A percentile compares a stretch with the other conserved stretches of the same genome.
These are phyloP conservation scores for Fusarium albosuccineum DNA, from an alignment of 2,329 filamentous ascomycete species.

Conservation along the genomic window DNA sequence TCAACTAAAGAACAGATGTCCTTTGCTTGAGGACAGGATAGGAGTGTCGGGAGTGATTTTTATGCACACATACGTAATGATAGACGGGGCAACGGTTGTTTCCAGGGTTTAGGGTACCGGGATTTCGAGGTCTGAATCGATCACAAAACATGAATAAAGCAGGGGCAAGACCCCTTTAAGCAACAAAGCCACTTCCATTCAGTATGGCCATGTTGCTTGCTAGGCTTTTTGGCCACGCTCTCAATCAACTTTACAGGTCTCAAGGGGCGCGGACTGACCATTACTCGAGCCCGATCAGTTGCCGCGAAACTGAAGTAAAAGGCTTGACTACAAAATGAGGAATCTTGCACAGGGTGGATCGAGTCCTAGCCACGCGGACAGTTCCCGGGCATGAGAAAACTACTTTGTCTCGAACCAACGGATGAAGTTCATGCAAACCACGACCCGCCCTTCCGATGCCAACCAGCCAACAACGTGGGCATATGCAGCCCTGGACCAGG, in stretches of 20 bases:
- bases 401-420: conserved; percentile 11
- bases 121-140: conserved; percentile 44
- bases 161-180: conserved; percentile 30
- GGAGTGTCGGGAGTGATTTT: conserved; percentile 38
- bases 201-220: neutral
- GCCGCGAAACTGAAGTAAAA: neutral
- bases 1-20: conserved; percentile 40
- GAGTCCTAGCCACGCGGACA: neutral
- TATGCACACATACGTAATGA: conserved; percentile 49
- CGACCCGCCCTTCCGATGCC: neutral
- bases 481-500: conserved; percentile 28
- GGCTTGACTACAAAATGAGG: neutral
- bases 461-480: conserved; percentile 6
- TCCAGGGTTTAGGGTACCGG: conserved; percentile 44
- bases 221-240: neutral
- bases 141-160: conserved; percentile 34
- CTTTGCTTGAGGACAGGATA: conserved; percentile 19
- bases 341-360: neutral
- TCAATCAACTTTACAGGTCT: neutral
- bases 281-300: neutral
- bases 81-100: conserved; percentile 48
- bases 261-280: neutral
- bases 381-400: neutral
- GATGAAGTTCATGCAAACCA: conserved; percentile 21
- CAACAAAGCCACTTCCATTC: neutral